A percentile compares a stretch with the other conserved stretches of the same genome.
phyloP scores from a whole-genome alignment of 331 rosid genomes.

The Arachis monticola region DNA sequence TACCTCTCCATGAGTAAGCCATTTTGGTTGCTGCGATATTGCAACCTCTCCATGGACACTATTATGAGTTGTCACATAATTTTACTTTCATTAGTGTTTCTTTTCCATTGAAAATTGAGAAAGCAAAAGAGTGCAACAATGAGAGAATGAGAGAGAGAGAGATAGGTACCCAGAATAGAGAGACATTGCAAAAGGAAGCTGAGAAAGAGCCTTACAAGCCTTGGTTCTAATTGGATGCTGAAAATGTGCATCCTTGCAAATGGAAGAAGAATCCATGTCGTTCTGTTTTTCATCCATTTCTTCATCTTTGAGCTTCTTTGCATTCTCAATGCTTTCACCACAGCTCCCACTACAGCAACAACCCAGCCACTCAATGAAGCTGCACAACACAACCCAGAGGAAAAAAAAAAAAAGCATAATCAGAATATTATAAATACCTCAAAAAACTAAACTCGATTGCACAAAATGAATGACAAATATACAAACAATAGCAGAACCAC shows the following conservation, averaged over 20 bases:
- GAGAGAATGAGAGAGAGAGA: background rate
- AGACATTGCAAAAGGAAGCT: constrained; percentile 66
- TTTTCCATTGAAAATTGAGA: constrained; percentile 5
- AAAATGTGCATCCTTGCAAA: constrained; percentile 62
- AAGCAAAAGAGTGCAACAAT: background rate
- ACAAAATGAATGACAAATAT: background rate
- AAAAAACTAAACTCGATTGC: background rate
- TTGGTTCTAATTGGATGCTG: constrained; percentile 64
- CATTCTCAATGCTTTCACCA: constrained; percentile 26
- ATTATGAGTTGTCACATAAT: constrained; percentile 8
- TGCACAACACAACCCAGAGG: constrained; percentile 22
- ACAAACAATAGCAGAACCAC: background rate
- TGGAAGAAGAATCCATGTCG: constrained; percentile 1
- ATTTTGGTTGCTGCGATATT: constrained; percentile 74
- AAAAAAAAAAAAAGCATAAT: background rate
- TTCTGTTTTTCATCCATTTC: constrained; percentile 42
- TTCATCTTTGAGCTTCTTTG: constrained; percentile 47
- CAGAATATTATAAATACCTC: background rate
- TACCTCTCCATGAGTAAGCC: constrained; percentile 57
- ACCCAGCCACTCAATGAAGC: constrained; percentile 77
- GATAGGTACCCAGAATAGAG: constrained; percentile 62
- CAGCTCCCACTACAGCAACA: constrained; percentile 75
- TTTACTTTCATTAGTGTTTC: constrained; percentile 23
- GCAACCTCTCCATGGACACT: constrained; percentile 86
- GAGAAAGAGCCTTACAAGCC: constrained; percentile 74